These are phyloP conservation scores for Sporobolomyces pararoseus DNA, from an alignment of 768 basidiomycete genomes.

Conservation along the genomic window DNA sequence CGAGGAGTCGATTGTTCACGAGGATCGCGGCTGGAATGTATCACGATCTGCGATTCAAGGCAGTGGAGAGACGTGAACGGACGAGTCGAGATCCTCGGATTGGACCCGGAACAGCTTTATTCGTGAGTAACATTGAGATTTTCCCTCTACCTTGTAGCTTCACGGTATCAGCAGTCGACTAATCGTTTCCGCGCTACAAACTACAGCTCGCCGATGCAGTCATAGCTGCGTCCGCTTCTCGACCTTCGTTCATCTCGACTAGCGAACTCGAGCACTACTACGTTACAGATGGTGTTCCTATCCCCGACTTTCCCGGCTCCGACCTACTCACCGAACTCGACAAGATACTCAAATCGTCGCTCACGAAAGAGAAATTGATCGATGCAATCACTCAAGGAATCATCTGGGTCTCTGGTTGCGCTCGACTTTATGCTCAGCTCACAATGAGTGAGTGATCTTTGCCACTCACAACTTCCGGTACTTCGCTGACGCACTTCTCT, in stretches of 20 bases:
- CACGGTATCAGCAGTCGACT: background rate
- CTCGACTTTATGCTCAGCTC: conserved; percentile 18
- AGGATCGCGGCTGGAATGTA: conserved; percentile 27
- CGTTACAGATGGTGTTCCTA: conserved; percentile 23
- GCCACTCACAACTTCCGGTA: too few relatives aligned
- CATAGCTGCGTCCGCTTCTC: conserved; percentile 19
- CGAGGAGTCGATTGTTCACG: conserved; percentile 22
- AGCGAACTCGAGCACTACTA: conserved; percentile 30
- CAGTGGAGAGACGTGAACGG: conserved; percentile 9
- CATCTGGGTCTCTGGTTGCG: conserved; percentile 26
- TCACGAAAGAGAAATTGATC: conserved; percentile 9
- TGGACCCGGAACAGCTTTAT: conserved; percentile 25
- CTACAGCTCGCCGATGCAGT: conserved; percentile 34
- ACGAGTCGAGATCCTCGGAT: conserved; percentile 23
- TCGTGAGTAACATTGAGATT: conserved; percentile 26
- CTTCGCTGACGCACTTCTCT: too few relatives aligned
- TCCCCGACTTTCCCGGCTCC: conserved; percentile 35
- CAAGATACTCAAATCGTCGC: conserved; percentile 4
- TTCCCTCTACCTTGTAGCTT: background rate
- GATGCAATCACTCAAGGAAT: conserved; percentile 6
- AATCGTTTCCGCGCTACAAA: background rate
- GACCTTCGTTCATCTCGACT: conserved; percentile 30
- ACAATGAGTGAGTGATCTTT: conserved; percentile 16
- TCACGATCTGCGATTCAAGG: conserved; percentile 15
- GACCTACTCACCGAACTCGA: conserved; percentile 18